A percentile compares a stretch with the other conserved stretches of the same genome.
Evolutionary conservation across 306 rosid genomes (phyloP).

Genomic region (Arachis stenosperma): DNA sequence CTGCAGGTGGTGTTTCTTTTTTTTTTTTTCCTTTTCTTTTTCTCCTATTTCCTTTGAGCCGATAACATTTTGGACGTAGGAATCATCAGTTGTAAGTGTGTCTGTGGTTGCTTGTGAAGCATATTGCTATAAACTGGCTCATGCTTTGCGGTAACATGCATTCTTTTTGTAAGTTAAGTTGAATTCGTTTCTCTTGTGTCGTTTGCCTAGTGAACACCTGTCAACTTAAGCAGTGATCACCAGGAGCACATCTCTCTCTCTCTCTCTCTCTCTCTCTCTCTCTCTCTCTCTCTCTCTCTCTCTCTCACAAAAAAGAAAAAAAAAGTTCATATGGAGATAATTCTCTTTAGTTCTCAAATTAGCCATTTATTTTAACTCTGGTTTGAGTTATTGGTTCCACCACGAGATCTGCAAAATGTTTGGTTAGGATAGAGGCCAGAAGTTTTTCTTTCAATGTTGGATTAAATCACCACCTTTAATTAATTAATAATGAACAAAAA

Average conservation of each 20-base stretch:
- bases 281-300: too few species aligned
- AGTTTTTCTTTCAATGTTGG: neutral
- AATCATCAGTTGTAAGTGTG: conserved; percentile 46
- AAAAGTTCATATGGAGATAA: conserved; percentile 10
- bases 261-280: conserved; percentile 4
- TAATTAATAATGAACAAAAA: too few species aligned
- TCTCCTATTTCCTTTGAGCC: neutral
- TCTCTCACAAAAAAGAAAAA: too few species aligned
- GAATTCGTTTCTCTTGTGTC: conserved; percentile 40
- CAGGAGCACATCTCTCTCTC: conserved; percentile 41
- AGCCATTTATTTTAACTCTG: neutral
- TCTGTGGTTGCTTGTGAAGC: conserved; percentile 45
- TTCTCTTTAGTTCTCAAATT: conserved; percentile 6
- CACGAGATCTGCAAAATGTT: too few species aligned
- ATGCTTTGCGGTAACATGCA: conserved; percentile 51
- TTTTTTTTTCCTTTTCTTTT: conserved; percentile 3
- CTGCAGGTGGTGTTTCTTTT: conserved; percentile 39
- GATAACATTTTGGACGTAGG: conserved; percentile 53
- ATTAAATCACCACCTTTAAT: neutral
- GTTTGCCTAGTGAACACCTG: conserved; percentile 46
- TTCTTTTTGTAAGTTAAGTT: conserved; percentile 67
- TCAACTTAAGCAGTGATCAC: conserved; percentile 43
- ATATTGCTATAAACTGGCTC: conserved; percentile 46
- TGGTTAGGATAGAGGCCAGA: neutral
- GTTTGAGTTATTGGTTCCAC: neutral